Evolutionary conservation across 257 asterid genomes (phyloP), one percentile per base, ranked within the genome.

Genomic region (Marsdenia floribunda): DNA sequence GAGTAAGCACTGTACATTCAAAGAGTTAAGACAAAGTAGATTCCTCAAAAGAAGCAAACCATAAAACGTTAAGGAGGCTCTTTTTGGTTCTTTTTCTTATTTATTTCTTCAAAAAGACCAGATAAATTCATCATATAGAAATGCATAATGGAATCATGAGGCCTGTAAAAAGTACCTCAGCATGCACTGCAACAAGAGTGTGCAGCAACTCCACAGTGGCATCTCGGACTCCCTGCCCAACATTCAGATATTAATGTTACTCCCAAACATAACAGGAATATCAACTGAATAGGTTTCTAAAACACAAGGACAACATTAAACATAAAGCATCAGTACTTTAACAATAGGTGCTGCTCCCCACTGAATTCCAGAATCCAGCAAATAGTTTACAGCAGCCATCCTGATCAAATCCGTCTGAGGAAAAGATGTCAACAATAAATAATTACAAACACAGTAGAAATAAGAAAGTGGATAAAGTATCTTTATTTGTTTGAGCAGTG

Each of bases 321-420:
- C 76, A 71, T n/a, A 64, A 66, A 7, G 38, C 49, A 68, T 75
- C 68, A 90, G 83, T 77, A 89, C 99, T 83, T 92, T 90, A 74
- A 94, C 96, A 55, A 89, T 84, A 82, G 99, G 93, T 68, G 97
- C 93, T 73, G 88, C 93, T 70, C 98, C 99, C 99, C 99, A 94
- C 65, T 90, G 97, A 78, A 89, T 82, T 84, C 94, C 97, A 85
- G 93, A 86, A 82, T 94, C 99, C 87, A 88, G 83, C 86, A 94
- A 88, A 87, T 94, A 94, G 90, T 84, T 92, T 80, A 78, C 88
- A 35, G 93, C 97, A 78, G 97, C 98, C 72, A 90, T 80, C 87
- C 97, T 85, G 67, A 94, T 88, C 89, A 90, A 81, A 84, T 85
- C 86, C 78, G 96, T 90, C 97, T 92, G 84, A 47, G 33, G 75